phyloP scores from a whole-genome alignment of 23 red algal species.

The Gracilaria domingensis region DNA sequence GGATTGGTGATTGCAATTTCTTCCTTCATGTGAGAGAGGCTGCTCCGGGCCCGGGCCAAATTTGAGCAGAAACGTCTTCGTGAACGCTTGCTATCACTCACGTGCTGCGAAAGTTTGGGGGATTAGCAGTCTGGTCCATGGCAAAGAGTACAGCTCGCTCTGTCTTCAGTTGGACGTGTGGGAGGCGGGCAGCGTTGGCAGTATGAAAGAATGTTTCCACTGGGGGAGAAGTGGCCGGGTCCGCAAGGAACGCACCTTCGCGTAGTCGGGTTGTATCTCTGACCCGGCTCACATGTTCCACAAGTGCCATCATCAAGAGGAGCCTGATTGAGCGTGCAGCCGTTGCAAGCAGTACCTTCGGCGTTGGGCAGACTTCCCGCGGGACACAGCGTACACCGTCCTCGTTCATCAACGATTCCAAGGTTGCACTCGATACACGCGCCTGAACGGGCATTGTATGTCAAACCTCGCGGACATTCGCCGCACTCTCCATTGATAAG shows the following conservation, averaged over 20 bases:
- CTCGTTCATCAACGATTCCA: not conserved
- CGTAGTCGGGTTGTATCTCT: not conserved
- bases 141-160: not conserved
- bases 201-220: not conserved
- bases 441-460: not conserved
- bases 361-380: not conserved
- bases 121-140: not conserved
- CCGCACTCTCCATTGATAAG: not conserved
- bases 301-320: not conserved
- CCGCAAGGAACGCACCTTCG: conserved; percentile 4
- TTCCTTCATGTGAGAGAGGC: too few species aligned
- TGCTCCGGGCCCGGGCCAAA: too few species aligned
- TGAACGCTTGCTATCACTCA: too few species aligned
- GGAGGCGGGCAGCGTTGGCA: conserved; percentile 13
- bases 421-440: not conserved
- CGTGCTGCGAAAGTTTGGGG: too few species aligned
- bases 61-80: too few species aligned
- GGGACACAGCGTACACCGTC: not conserved
- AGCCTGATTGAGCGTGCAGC: not conserved
- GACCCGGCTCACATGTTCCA: not conserved
- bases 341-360: not conserved
- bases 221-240: not conserved
- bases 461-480: not conserved
- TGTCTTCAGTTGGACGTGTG: not conserved
- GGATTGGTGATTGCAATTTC: too few species aligned